Evolutionary conservation across 148 eudicot species (phyloP).

Genomic region (Drosera capensis): DNA sequence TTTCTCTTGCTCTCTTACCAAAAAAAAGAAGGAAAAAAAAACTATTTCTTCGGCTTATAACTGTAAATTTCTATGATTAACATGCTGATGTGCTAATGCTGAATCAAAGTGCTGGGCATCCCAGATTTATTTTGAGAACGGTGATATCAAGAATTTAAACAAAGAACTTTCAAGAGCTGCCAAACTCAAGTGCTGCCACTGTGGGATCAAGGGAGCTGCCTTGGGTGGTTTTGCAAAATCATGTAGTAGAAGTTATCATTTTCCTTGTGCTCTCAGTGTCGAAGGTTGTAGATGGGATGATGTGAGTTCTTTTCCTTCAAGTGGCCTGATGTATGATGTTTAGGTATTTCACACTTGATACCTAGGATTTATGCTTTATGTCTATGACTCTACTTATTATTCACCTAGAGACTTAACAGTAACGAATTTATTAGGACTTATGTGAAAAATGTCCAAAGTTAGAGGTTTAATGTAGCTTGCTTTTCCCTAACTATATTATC

Average conservation of each 20-base stretch:
- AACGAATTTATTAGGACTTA: too few species aligned
- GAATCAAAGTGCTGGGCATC: slow-evolving; percentile 58
- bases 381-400: too few species aligned
- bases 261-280: slow-evolving; percentile 53
- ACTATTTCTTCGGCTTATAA: not conserved
- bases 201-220: slow-evolving; percentile 82
- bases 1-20: not conserved
- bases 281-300: slow-evolving; percentile 74
- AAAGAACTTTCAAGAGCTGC: slow-evolving; percentile 65
- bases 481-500: too few species aligned
- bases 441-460: too few species aligned
- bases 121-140: slow-evolving; percentile 51
- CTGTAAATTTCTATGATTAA: not conserved
- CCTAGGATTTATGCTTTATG: too few species aligned
- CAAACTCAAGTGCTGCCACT: slow-evolving; percentile 68
- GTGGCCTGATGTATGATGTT: slow-evolving; percentile 1
- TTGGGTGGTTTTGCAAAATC: slow-evolving; percentile 73
- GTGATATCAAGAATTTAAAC: slow-evolving; percentile 47
- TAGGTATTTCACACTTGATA: too few species aligned
- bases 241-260: slow-evolving; percentile 74
- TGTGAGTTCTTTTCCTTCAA: slow-evolving; percentile 23
- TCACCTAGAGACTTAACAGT: too few species aligned
- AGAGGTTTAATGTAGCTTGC: too few species aligned
- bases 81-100: not conserved
- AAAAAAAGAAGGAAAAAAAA: not conserved